phyloP scores from a whole-genome alignment of 345 rosid species.

The Triadica sebifera region DNA sequence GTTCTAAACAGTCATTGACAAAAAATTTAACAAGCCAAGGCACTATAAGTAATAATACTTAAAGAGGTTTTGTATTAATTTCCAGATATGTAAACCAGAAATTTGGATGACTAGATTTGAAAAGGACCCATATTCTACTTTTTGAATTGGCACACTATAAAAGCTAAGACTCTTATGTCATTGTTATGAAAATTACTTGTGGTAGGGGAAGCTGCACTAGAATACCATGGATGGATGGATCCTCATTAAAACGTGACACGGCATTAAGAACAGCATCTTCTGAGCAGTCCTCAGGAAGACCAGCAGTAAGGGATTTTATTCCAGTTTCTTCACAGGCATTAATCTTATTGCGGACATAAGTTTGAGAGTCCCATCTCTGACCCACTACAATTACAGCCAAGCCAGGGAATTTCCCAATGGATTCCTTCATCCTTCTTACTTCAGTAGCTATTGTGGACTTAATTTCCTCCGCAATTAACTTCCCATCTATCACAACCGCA shows the following conservation, averaged over 20 bases:
- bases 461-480: slow-evolving; percentile 71
- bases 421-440: slow-evolving; percentile 71
- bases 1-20: too few species aligned
- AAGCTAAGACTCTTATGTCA: slow-evolving; percentile 12
- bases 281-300: slow-evolving; percentile 53
- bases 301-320: slow-evolving; percentile 62
- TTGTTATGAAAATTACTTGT: slow-evolving; percentile 51
- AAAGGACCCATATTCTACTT: too few species aligned
- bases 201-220: slow-evolving; percentile 96
- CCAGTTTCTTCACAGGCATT: slow-evolving; percentile 84
- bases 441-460: slow-evolving; percentile 51
- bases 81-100: neutral
- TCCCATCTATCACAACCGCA: slow-evolving; percentile 68
- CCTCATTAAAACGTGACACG: slow-evolving; percentile 50
- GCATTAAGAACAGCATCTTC: slow-evolving; percentile 53
- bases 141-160: slow-evolving; percentile 3
- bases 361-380: slow-evolving; percentile 68
- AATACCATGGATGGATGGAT: slow-evolving; percentile 75
- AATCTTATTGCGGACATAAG: slow-evolving; percentile 79
- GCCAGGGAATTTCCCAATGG: slow-evolving; percentile 70
- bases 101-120: neutral
- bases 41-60: neutral
- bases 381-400: slow-evolving; percentile 84
- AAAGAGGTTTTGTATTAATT: neutral
- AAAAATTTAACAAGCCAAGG: too few species aligned